Conservation (phyloP, 2,329 filamentous ascomycete species). For the Chaetoscypha palmicola region DNA sequence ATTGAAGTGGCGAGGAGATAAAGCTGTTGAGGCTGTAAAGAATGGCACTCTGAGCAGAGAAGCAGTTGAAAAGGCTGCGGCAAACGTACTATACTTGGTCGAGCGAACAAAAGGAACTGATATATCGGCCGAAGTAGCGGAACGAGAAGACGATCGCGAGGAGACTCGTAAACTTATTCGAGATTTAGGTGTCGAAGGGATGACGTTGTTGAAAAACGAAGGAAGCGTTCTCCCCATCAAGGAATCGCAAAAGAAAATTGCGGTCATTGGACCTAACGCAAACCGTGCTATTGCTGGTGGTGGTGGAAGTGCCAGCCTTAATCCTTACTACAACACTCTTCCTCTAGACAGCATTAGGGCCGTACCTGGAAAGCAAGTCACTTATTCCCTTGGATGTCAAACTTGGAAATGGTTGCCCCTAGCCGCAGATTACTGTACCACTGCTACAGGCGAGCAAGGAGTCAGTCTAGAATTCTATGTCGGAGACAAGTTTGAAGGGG, state of each 20-base stretch:
- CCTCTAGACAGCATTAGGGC: conserved; percentile 56
- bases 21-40: conserved; percentile 46
- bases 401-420: conserved; percentile 60
- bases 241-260: conserved; percentile 48
- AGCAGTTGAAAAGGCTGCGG: conserved; percentile 51
- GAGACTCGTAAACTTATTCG: conserved; percentile 55
- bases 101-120: conserved; percentile 56
- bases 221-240: conserved; percentile 51
- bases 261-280: conserved; percentile 61
- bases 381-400: conserved; percentile 55
- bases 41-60: conserved; percentile 40
- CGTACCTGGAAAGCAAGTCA: conserved; percentile 47
- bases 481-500: conserved; percentile 55
- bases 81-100: conserved; percentile 53
- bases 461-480: conserved; percentile 59
- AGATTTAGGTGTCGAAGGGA: conserved; percentile 52
- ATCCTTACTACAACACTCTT: conserved; percentile 61
- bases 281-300: conserved; percentile 61
- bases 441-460: conserved; percentile 49
- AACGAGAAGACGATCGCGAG: conserved; percentile 48
- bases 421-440: conserved; percentile 51
- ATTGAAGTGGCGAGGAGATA: conserved; percentile 48
- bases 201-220: conserved; percentile 60
- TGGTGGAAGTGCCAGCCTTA: conserved; percentile 60
- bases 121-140: conserved; percentile 48